Conservation (phyloP, 2,329 filamentous ascomycete species). For the Apiospora marii region DNA sequence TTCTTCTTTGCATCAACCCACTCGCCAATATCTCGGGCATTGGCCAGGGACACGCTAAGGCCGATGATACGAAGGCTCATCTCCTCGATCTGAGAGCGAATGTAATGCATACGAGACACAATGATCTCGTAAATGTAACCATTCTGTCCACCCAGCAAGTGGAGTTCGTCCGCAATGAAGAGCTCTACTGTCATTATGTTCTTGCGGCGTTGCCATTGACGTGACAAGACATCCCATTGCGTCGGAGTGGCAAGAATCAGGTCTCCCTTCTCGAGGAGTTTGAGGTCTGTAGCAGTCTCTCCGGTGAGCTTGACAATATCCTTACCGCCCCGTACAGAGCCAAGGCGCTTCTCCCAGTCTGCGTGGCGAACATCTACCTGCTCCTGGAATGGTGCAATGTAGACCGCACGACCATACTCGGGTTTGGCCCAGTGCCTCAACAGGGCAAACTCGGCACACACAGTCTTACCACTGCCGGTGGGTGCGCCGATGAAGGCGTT, state of each 20-base stretch:
- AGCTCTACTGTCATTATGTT: slow-evolving; percentile 90
- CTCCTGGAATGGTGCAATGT: slow-evolving; percentile 94
- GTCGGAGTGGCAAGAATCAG: slow-evolving; percentile 89
- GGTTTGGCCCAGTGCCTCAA: slow-evolving; percentile 84
- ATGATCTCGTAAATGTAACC: slow-evolving; percentile 96
- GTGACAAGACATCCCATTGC: slow-evolving; percentile 95
- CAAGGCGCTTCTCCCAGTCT: slow-evolving; percentile 85
- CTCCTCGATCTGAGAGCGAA: slow-evolving; percentile 81
- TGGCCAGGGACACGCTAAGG: slow-evolving; percentile 89
- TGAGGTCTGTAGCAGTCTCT: slow-evolving; percentile 89
- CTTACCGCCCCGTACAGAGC: slow-evolving; percentile 80
- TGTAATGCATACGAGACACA: slow-evolving; percentile 97
- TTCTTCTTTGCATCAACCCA: slow-evolving; percentile 99
- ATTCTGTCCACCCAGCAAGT: slow-evolving; percentile 85
- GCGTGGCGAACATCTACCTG: slow-evolving; percentile 82
- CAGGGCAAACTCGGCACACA: slow-evolving; percentile 94
- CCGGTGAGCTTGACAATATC: slow-evolving; percentile 92
- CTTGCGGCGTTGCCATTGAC: slow-evolving; percentile 96
- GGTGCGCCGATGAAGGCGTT: slow-evolving; percentile 94
- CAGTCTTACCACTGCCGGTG: slow-evolving; percentile 94
- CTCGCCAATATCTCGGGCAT: slow-evolving; percentile 92
- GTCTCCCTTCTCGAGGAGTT: slow-evolving; percentile 86
- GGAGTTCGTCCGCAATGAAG: slow-evolving; percentile 94
- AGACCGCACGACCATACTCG: slow-evolving; percentile 82
- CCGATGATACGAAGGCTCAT: slow-evolving; percentile 87